Evolutionary conservation across 768 basidiomycete species (phyloP).

Genomic region (Lactifluus rugatus): DNA sequence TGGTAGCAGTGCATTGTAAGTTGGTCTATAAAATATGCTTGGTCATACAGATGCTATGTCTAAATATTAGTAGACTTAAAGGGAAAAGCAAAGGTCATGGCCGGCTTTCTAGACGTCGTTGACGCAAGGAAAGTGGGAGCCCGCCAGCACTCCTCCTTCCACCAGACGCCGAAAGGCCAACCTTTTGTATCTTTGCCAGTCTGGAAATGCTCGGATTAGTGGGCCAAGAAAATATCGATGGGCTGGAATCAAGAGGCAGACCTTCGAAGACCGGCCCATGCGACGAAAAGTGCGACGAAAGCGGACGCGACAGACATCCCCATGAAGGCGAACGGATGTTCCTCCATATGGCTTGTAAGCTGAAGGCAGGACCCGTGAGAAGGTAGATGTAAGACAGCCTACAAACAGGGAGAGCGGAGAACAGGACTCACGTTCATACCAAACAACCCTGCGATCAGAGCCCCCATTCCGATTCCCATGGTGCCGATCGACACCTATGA

Average conservation of each 20-base stretch:
- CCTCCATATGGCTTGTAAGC: conserved; percentile 70
- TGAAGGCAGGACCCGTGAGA: conserved; percentile 23
- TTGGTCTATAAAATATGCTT: conserved; percentile 10
- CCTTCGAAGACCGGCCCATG: conserved; percentile 58
- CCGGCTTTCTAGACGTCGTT: not conserved
- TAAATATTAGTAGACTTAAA: not conserved
- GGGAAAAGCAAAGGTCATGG: not conserved
- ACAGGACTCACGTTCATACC: conserved; percentile 82
- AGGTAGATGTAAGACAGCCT: conserved; percentile 6
- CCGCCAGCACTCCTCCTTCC: not conserved
- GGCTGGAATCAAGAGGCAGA: conserved; percentile 23
- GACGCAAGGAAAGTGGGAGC: conserved; percentile 8
- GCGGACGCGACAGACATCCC: conserved; percentile 51
- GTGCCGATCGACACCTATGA: conserved; percentile 83
- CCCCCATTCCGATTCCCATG: conserved; percentile 85
- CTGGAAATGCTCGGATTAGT: conserved; percentile 19
- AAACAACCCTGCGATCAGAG: conserved; percentile 82
- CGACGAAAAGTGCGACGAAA: conserved; percentile 48
- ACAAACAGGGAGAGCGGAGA: conserved; percentile 4
- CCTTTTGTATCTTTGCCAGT: conserved; percentile 30
- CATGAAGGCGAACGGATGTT: conserved; percentile 64
- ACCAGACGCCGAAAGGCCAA: conserved; percentile 11
- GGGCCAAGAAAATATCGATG: conserved; percentile 3
- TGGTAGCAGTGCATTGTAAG: not conserved
- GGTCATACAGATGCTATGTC: conserved; percentile 15